A percentile compares a stretch with the other conserved stretches of the same genome.
Conservation (phyloP, 2,329 filamentous ascomycete species). For the Aspergillus candidus region DNA sequence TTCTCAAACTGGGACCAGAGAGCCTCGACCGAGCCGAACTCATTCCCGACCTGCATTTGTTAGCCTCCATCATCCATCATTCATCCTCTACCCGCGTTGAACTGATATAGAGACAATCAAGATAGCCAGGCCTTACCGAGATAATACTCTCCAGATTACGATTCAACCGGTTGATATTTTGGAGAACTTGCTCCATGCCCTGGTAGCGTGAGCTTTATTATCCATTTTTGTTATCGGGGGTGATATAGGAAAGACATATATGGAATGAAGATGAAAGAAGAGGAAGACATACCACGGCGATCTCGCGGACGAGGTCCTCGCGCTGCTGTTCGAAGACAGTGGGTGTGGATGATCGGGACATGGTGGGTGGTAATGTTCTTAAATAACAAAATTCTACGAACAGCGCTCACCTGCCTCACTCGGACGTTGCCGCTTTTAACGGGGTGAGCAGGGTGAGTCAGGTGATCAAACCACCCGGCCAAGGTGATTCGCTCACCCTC, state of each 20-base stretch:
- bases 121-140: slow-evolving; percentile 60
- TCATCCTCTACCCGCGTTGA: too few relatives aligned
- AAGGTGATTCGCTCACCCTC: too few relatives aligned
- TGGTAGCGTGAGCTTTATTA: slow-evolving; percentile 18
- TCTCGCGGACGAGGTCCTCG: slow-evolving; percentile 38
- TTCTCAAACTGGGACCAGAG: slow-evolving; percentile 96
- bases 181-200: slow-evolving; percentile 80
- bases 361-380: slow-evolving; percentile 11
- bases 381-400: too few relatives aligned
- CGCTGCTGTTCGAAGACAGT: slow-evolving; percentile 41
- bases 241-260: neutral
- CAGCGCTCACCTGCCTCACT: too few relatives aligned
- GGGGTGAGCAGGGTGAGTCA: too few relatives aligned
- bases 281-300: slow-evolving; percentile 35
- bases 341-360: slow-evolving; percentile 18
- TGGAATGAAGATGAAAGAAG: neutral
- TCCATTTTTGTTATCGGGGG: neutral
- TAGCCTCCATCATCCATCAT: too few relatives aligned
- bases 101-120: too few relatives aligned
- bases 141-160: slow-evolving; percentile 86
- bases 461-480: too few relatives aligned
- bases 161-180: slow-evolving; percentile 94
- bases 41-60: slow-evolving; percentile 70
- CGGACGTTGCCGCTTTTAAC: too few relatives aligned
- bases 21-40: slow-evolving; percentile 94